phyloP scores from a whole-genome alignment of 75 land plant genomes.

The Gnetum montanum region DNA sequence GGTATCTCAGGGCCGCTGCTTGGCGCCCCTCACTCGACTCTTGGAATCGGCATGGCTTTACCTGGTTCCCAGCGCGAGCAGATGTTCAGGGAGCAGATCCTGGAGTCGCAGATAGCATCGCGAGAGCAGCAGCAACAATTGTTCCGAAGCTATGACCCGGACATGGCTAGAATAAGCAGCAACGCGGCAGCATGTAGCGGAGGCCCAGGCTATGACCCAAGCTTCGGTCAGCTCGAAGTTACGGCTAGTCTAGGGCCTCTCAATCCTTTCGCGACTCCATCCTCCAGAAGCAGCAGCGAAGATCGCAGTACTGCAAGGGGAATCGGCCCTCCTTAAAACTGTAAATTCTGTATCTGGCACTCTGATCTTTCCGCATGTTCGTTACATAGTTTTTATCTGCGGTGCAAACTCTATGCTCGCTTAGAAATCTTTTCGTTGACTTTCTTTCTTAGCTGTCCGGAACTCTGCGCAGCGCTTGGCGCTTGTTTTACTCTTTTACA shows the following conservation, averaged over 20 bases:
- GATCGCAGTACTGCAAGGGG: constrained; percentile 4
- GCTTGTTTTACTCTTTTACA: no score
- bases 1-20: constrained; percentile 12
- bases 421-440: no score
- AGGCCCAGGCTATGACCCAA: constrained; percentile 8
- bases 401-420: no score
- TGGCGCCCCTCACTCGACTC: neutral
- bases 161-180: constrained; percentile 6
- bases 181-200: no score
- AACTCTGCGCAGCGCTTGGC: no score
- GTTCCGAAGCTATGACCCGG: constrained; percentile 9
- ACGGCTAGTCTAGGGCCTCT: constrained; percentile 4
- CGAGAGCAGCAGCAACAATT: constrained; percentile 22
- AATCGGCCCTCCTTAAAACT: constrained; percentile 7
- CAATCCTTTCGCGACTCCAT: neutral
- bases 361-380: no score
- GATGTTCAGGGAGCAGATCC: constrained; percentile 20
- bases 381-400: no score
- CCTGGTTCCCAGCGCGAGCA: constrained; percentile 22
- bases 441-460: no score
- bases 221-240: neutral
- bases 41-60: constrained; percentile 10
- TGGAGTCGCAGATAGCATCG: constrained; percentile 23
- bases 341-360: no score
- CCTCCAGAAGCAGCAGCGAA: constrained; percentile 2